Percentiles rank a stretch among this genome's conserved stretches.
Evolutionary conservation across 345 rosid genomes (phyloP).

Genomic region (Lenwebbia sp.): DNA sequence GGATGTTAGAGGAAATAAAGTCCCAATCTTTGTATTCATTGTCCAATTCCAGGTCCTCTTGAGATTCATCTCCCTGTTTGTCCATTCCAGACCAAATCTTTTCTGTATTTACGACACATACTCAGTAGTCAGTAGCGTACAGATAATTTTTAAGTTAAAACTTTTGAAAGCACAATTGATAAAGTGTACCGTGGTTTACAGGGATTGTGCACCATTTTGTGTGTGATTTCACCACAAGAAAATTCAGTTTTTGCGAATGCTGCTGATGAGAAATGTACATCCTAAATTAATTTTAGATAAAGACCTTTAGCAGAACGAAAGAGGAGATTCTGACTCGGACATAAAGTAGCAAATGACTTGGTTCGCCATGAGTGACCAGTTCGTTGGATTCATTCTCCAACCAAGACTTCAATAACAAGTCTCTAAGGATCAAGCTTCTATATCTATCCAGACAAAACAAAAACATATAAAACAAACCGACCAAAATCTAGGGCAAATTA

Average conservation of each 20-base stretch:
- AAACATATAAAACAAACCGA: background rate
- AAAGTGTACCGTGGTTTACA: background rate
- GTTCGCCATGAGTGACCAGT: background rate
- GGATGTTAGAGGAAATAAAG: background rate
- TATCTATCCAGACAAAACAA: background rate
- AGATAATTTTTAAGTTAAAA: background rate
- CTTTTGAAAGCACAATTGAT: background rate
- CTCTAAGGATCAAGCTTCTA: background rate
- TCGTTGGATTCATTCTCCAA: background rate
- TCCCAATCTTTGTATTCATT: background rate
- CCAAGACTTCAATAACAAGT: background rate
- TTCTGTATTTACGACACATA: background rate
- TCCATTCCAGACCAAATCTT: background rate
- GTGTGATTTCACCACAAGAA: background rate
- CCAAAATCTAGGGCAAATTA: background rate
- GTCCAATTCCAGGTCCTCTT: background rate
- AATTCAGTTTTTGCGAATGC: background rate
- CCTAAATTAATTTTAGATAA: background rate
- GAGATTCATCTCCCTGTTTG: background rate
- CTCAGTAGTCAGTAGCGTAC: background rate
- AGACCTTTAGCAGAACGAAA: background rate
- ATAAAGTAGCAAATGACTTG: background rate
- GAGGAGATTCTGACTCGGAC: background rate
- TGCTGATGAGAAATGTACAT: background rate
- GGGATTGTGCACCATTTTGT: background rate